Base-by-base conservation (phyloP, 441 rosid species). In the Viola pubescens region DNA sequence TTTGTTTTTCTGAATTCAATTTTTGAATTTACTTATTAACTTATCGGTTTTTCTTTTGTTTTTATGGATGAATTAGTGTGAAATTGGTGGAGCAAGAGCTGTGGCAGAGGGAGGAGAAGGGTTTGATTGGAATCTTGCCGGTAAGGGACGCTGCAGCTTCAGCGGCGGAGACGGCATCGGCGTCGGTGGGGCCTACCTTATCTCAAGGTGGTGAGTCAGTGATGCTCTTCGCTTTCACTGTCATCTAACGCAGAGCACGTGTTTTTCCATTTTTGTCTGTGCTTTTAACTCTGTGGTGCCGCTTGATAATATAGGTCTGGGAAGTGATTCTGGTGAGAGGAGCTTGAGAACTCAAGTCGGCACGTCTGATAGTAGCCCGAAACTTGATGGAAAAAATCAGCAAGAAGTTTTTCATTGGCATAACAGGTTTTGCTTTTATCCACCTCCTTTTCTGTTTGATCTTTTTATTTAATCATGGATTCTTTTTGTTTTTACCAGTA, bases 71-170 rank as follows among this genome's bases (percentile, higher is more conserved):
- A 11, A 38, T 37, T 42, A 94, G 98, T 68, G 98, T 94, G 65
- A 85, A 90, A 75, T 75, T 89, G 77, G 98, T 94, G 80, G 99
- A 88, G 82, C 99, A 94, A 77, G 99, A 94, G 71, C 79, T 94
- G 47, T 94, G 99, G 99, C 99, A 94, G 80, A 79, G 92, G 56
- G 99, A 90, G 68, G 96, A 90, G 79, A 94, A 86, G 60, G 99
- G 99, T 16, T 65, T 94, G 71, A 86, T 94, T 38, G 97, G 99
- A 45, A 85, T 94, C 74, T 66, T 94, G 44, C 99, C 99, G 14
- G 99, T 94, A 63, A 82, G 91, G 6, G 99, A 94, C 78, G 81
- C 69, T 11, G 67, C 66, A 2, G 44, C 70, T 75, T 80, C 65
- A 7, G 63, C 64, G 1, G 14, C 69, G 5, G 68, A 50, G 42